Conservation (phyloP, 306 rosid species). For the Astragalus membranaceus region DNA sequence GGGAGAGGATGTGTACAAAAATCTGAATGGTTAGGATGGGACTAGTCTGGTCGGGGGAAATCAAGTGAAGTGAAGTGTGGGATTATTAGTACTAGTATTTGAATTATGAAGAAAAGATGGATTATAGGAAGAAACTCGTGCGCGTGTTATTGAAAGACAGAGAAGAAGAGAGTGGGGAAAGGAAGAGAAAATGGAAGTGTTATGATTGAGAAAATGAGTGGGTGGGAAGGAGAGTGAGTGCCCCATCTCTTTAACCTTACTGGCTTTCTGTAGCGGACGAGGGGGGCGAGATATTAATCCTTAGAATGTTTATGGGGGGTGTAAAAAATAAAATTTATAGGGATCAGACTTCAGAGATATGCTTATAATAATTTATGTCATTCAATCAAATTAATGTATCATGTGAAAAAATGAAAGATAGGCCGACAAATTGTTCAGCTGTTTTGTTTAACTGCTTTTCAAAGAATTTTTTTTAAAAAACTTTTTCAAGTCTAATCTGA, state of each 20-base stretch:
- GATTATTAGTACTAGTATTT: constrained; percentile 25
- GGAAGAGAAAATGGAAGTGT: constrained; percentile 15
- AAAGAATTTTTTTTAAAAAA: not conserved
- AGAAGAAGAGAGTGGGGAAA: constrained; percentile 32
- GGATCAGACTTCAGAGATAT: no score
- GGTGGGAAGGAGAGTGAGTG: constrained; percentile 51
- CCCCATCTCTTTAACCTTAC: constrained; percentile 47
- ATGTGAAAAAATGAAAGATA: not conserved
- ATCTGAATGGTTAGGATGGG: constrained; percentile 69
- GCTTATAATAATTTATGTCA: not conserved
- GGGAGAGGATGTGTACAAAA: constrained; percentile 39
- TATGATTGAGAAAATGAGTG: constrained; percentile 97
- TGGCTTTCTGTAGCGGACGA: constrained; percentile 82
- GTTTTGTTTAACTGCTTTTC: not conserved
- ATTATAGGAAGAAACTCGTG: constrained; percentile 29
- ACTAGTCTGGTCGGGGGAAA: constrained; percentile 86
- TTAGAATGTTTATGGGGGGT: constrained; percentile 35
- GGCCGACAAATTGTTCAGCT: not conserved
- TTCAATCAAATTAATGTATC: not conserved
- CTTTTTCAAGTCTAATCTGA: constrained; percentile 28
- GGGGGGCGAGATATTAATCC: constrained; percentile 89
- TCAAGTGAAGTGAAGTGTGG: constrained; percentile 37
- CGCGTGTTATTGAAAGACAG: constrained; percentile 22
- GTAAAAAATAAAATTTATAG: no score
- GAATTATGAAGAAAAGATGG: constrained; percentile 36